A percentile compares a stretch with the other conserved stretches of the same genome.
phyloP scores from a whole-genome alignment of 331 rosid genomes.

The Acacia concinna region DNA sequence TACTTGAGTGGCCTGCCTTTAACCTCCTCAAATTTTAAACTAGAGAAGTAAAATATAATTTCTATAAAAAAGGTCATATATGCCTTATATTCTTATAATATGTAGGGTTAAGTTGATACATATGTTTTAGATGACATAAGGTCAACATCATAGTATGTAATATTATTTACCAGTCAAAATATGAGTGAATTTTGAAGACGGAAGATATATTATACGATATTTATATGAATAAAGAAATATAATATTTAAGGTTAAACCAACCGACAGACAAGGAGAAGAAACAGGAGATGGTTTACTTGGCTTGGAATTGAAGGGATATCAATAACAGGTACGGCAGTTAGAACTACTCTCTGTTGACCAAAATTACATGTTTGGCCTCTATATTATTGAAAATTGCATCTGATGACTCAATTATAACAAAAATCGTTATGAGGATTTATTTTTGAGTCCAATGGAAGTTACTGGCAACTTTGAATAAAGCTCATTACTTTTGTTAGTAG shows the following conservation, averaged over 20 bases:
- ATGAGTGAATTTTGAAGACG: not conserved
- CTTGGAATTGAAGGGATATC: slow-evolving; percentile 65
- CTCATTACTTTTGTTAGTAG: not conserved
- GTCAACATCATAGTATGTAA: not conserved
- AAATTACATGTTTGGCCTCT: not conserved
- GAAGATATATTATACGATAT: not conserved
- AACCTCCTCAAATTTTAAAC: not conserved
- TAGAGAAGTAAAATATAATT: not conserved
- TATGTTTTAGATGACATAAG: not conserved
- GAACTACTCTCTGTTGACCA: slow-evolving; percentile 45
- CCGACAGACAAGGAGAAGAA: slow-evolving; percentile 59
- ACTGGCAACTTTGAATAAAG: not conserved
- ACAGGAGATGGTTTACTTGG: slow-evolving; percentile 54
- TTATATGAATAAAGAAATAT: not conserved
- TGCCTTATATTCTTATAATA: not conserved
- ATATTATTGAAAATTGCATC: not conserved
- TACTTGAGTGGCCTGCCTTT: not conserved
- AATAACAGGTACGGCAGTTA: slow-evolving; percentile 74
- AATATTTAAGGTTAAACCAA: slow-evolving; percentile 40
- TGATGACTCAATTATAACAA: not conserved
- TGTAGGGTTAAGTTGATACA: not conserved
- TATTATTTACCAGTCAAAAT: not conserved
- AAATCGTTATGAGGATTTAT: not conserved
- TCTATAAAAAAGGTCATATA: not conserved
- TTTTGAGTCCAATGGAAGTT: not conserved